Percentiles rank a stretch among this genome's conserved stretches.
Conservation (phyloP, 148 eudicot species). For the Chenopodium berlandieri region DNA sequence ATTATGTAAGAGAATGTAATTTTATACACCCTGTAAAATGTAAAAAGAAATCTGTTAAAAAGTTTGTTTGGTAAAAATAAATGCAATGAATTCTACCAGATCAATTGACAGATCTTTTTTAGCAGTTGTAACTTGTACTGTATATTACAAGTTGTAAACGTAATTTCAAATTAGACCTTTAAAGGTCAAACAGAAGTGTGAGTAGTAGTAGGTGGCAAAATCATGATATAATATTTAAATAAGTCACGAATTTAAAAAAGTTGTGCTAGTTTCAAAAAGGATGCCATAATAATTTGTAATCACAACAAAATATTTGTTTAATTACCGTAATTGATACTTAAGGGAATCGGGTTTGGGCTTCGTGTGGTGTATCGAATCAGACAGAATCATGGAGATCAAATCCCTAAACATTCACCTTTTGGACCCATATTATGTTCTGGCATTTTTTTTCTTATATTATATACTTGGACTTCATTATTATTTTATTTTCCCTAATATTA, state of each 20-base stretch:
- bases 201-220: slow-evolving; percentile 10
- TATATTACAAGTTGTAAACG: not conserved
- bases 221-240: not conserved
- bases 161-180: too few relatives aligned
- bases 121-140: not conserved
- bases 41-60: too few relatives aligned
- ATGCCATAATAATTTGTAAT: not conserved
- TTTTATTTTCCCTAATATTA: not conserved
- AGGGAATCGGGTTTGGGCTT: slow-evolving; percentile 10
- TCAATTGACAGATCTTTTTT: not conserved
- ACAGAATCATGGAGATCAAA: slow-evolving; percentile 24
- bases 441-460: not conserved
- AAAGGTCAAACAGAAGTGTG: not conserved
- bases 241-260: not conserved
- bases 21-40: too few relatives aligned
- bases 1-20: too few relatives aligned
- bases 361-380: slow-evolving; percentile 24
- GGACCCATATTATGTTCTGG: not conserved
- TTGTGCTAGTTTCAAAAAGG: slow-evolving; percentile 9
- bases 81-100: not conserved
- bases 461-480: not conserved
- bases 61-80: too few relatives aligned
- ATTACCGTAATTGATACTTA: not conserved
- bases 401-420: slow-evolving; percentile 27
- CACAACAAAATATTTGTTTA: slow-evolving; percentile 1